Evolutionary conservation across 148 eudicot genomes (phyloP).

Genomic region (Silene latifolia): DNA sequence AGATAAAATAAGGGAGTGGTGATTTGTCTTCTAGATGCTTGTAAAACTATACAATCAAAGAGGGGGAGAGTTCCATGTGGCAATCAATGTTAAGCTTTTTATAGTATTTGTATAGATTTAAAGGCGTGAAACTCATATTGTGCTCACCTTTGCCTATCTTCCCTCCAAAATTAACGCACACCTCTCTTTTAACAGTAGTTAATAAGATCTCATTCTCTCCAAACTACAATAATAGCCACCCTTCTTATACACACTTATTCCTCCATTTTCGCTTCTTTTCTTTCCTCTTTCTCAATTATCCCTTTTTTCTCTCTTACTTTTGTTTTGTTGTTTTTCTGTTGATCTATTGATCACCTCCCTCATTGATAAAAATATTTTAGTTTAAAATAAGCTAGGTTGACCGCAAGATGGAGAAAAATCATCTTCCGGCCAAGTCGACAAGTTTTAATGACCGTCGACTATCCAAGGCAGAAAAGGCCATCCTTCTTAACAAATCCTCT

Average conservation of each 20-base stretch:
- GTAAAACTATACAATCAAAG: too few relatives aligned
- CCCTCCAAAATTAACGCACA: conserved; percentile 22
- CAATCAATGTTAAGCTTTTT: too few relatives aligned
- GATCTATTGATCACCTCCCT: background rate
- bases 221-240: too few relatives aligned
- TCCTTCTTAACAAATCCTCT: conserved; percentile 24
- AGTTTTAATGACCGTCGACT: conserved; percentile 19
- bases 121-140: too few relatives aligned
- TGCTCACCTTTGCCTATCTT: background rate
- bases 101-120: too few relatives aligned
- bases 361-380: too few relatives aligned
- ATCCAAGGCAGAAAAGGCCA: conserved; percentile 6
- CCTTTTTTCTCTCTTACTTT: conserved; percentile 15
- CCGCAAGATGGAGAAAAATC: conserved; percentile 23
- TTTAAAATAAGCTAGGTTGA: background rate
- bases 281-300: background rate
- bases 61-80: too few relatives aligned
- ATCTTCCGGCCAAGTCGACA: conserved; percentile 19
- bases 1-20: too few relatives aligned
- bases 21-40: too few relatives aligned
- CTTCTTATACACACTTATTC: too few relatives aligned
- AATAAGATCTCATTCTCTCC: too few relatives aligned
- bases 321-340: conserved; percentile 14
- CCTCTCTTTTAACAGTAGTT: too few relatives aligned
- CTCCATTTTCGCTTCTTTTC: conserved; percentile 19